Percentiles rank a stretch among this genome's conserved stretches.
These are phyloP conservation scores for Fraxinus baroniana DNA, from an alignment of 305 asterid species.

Conservation along the genomic window DNA sequence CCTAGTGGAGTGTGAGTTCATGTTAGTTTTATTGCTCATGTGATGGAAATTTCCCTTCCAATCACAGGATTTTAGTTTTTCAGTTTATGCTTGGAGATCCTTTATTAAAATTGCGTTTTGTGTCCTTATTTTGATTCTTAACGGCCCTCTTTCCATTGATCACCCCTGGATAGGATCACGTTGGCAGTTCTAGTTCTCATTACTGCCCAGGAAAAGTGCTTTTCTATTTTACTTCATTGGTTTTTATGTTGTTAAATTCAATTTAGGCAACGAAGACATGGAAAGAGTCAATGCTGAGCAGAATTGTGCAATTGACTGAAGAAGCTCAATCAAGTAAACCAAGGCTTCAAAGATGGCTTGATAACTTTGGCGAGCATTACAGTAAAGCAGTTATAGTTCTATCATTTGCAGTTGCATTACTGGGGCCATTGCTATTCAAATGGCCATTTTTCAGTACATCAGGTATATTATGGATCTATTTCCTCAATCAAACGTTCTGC, in stretches of 20 bases:
- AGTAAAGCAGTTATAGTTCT: slow-evolving; percentile 80
- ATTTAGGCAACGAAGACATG: slow-evolving; percentile 87
- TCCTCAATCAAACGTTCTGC: neutral
- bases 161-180: neutral
- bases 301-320: slow-evolving; percentile 92
- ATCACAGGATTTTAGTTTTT: neutral
- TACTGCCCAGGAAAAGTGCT: slow-evolving; percentile 4
- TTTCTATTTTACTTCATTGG: slow-evolving; percentile 4
- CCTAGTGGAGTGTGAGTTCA: neutral
- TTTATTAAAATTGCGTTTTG: neutral
- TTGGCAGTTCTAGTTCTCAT: neutral
- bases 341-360: slow-evolving; percentile 96
- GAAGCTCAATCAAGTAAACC: slow-evolving; percentile 98
- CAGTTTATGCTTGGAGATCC: neutral
- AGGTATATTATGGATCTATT: slow-evolving; percentile 45
- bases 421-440: slow-evolving; percentile 90
- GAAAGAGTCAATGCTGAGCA: slow-evolving; percentile 92
- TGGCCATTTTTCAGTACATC: slow-evolving; percentile 92
- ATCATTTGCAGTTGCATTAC: slow-evolving; percentile 69
- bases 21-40: neutral
- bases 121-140: neutral
- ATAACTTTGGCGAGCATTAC: slow-evolving; percentile 88
- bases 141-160: neutral
- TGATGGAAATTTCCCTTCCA: neutral
- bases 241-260: slow-evolving; percentile 25